phyloP scores from a whole-genome alignment of 805 yeast species.

The Pichia phayaonensis region DNA sequence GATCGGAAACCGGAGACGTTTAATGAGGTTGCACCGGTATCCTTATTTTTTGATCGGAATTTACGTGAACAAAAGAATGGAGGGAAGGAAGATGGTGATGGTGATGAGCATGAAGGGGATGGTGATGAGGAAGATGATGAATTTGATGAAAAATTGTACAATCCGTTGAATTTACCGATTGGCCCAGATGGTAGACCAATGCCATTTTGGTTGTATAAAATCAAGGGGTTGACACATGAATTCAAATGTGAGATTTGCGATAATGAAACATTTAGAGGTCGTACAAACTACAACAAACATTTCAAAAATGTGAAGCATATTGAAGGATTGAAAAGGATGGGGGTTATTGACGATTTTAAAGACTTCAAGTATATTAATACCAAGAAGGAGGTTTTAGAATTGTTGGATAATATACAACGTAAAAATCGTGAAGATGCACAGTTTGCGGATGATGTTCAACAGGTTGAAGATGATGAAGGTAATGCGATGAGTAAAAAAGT shows the following conservation, averaged over 20 bases:
- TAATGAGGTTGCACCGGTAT: constrained; percentile 14
- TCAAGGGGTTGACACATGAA: constrained; percentile 72
- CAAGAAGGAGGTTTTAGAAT: constrained; percentile 58
- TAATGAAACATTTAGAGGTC: constrained; percentile 61
- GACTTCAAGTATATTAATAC: constrained; percentile 56
- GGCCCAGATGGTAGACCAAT: constrained; percentile 91
- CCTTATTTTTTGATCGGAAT: constrained; percentile 13
- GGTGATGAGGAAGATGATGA: constrained; percentile 19
- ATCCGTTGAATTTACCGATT: constrained; percentile 58
- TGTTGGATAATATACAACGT: constrained; percentile 43
- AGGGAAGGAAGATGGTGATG: constrained; percentile 23
- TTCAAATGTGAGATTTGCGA: constrained; percentile 87
- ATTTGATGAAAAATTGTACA: constrained; percentile 28
- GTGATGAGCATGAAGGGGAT: constrained; percentile 17
- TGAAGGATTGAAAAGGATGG: constrained; percentile 68
- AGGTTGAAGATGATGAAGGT: constrained; percentile 89
- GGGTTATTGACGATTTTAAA: constrained; percentile 43
- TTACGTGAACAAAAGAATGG: background rate
- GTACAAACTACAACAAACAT: constrained; percentile 64
- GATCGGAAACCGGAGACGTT: constrained; percentile 19
- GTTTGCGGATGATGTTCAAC: constrained; percentile 49
- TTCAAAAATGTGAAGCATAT: constrained; percentile 65
- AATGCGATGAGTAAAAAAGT: constrained; percentile 83
- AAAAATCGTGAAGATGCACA: constrained; percentile 32
- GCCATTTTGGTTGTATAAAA: constrained; percentile 87